Evolutionary conservation across 805 yeast species (phyloP).

Genomic region (Candida pini): DNA sequence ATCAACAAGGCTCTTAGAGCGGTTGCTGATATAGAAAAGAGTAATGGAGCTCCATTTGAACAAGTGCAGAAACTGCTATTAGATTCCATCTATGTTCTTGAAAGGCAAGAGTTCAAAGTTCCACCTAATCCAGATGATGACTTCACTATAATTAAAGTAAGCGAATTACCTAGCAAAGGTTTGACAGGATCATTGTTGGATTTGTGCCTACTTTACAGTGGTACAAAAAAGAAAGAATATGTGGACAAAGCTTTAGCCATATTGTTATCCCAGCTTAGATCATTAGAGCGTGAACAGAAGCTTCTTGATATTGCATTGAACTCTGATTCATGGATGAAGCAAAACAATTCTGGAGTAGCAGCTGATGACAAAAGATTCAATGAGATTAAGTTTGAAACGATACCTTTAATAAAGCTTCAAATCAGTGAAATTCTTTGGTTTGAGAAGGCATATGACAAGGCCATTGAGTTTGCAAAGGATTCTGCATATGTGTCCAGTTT

Average conservation of each 20-base stretch:
- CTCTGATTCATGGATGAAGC: slow-evolving; percentile 8
- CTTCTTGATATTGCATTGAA: slow-evolving; percentile 11
- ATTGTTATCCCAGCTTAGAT: slow-evolving; percentile 28
- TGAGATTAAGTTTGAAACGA: slow-evolving; percentile 24
- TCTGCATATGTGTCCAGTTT: slow-evolving; percentile 29
- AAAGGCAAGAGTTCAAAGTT: slow-evolving; percentile 17
- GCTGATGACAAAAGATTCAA: slow-evolving; percentile 18
- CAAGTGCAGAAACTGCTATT: slow-evolving; percentile 26
- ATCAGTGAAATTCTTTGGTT: slow-evolving; percentile 38
- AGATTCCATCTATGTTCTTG: slow-evolving; percentile 24
- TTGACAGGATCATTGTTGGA: slow-evolving; percentile 27
- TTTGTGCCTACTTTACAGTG: slow-evolving; percentile 24
- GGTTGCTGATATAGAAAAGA: slow-evolving; percentile 28
- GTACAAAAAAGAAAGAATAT: slow-evolving; percentile 15
- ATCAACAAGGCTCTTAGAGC: slow-evolving; percentile 31
- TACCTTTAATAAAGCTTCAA: slow-evolving; percentile 36
- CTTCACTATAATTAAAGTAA: slow-evolving; percentile 19
- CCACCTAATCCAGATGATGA: slow-evolving; percentile 6
- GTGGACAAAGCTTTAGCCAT: slow-evolving; percentile 30
- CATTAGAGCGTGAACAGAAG: slow-evolving; percentile 24
- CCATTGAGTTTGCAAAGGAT: slow-evolving; percentile 37
- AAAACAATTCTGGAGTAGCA: slow-evolving; percentile 8
- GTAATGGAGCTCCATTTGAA: slow-evolving; percentile 12
- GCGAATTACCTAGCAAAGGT: slow-evolving; percentile 16
- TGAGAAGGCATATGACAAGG: slow-evolving; percentile 26